These are phyloP conservation scores for Aotearoamyces nothofagi DNA, from an alignment of 2,329 filamentous ascomycete species.

Conservation along the genomic window DNA sequence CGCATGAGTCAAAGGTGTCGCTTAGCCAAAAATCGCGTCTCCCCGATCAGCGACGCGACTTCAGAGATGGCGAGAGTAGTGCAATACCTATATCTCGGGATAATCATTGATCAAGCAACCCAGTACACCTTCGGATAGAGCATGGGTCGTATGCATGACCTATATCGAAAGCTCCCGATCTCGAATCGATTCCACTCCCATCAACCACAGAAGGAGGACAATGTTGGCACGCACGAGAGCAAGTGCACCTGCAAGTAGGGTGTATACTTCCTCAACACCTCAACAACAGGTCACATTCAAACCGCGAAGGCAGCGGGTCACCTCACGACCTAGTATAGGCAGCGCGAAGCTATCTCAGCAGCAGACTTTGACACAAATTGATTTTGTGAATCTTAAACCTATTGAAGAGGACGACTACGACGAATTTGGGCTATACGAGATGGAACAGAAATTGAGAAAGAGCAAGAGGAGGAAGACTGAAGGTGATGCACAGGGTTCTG, in stretches of 20 bases:
- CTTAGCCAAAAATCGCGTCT: no score
- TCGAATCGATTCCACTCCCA: no score
- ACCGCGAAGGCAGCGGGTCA: slow-evolving; percentile 9
- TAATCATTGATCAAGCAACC: no score
- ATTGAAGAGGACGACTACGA: slow-evolving; percentile 5
- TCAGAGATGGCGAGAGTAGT: no score
- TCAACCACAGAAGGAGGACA: neutral
- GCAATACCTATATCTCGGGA: no score
- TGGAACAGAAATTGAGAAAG: slow-evolving; percentile 2
- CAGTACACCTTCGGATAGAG: no score
- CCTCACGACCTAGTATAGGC: slow-evolving; percentile 11
- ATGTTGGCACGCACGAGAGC: slow-evolving; percentile 3
- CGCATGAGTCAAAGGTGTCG: no score
- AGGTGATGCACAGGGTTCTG: neutral
- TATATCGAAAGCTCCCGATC: no score
- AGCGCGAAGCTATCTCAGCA: slow-evolving; percentile 4
- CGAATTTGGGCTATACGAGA: slow-evolving; percentile 1
- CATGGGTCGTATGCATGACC: no score
- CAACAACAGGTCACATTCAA: slow-evolving; percentile 13
- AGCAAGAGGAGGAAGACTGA: slow-evolving; percentile 1
- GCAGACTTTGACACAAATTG: slow-evolving; percentile 16
- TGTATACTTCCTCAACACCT: slow-evolving; percentile 13
- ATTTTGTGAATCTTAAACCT: slow-evolving; percentile 10
- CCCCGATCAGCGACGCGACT: no score
- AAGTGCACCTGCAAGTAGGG: slow-evolving; percentile 11